Conservation (phyloP, 1,139 yeast species). For the Debaryomyces nepalensis region DNA sequence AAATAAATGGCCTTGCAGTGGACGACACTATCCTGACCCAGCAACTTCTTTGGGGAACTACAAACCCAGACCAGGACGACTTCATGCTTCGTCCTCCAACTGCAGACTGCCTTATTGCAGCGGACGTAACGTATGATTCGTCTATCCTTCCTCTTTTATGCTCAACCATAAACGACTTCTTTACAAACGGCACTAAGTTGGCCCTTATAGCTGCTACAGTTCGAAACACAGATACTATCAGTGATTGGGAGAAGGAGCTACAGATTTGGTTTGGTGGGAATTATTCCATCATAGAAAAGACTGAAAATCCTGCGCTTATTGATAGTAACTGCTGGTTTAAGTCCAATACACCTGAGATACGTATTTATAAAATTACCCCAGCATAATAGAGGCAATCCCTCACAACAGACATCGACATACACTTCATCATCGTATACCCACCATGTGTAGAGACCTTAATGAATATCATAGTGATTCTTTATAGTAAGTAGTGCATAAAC, state of each 20-base stretch:
- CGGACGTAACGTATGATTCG: slow-evolving; percentile 86
- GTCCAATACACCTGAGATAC: slow-evolving; percentile 46
- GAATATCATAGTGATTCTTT: background rate
- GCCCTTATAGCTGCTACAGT: slow-evolving; percentile 75
- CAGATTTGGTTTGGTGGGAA: slow-evolving; percentile 27
- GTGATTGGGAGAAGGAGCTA: slow-evolving; percentile 55
- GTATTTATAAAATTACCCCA: slow-evolving; percentile 34
- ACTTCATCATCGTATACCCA: slow-evolving; percentile 1
- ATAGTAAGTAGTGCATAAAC: slow-evolving; percentile 10
- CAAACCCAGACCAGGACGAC: slow-evolving; percentile 37
- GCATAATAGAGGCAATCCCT: background rate
- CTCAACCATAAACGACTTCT: slow-evolving; percentile 47
- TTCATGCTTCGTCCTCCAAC: slow-evolving; percentile 17
- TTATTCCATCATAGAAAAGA: slow-evolving; percentile 29
- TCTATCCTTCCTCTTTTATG: slow-evolving; percentile 61
- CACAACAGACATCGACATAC: no score
- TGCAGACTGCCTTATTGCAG: slow-evolving; percentile 65
- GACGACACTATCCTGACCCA: slow-evolving; percentile 22
- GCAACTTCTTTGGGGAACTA: slow-evolving; percentile 63
- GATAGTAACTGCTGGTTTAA: slow-evolving; percentile 34
- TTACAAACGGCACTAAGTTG: slow-evolving; percentile 32
- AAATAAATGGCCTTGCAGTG: slow-evolving; percentile 41
- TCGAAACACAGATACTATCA: slow-evolving; percentile 63
- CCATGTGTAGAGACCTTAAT: background rate
- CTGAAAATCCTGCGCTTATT: slow-evolving; percentile 24